Conservation (phyloP, 371 early-diverging fungal species). For the Chytridium lagenaria region DNA sequence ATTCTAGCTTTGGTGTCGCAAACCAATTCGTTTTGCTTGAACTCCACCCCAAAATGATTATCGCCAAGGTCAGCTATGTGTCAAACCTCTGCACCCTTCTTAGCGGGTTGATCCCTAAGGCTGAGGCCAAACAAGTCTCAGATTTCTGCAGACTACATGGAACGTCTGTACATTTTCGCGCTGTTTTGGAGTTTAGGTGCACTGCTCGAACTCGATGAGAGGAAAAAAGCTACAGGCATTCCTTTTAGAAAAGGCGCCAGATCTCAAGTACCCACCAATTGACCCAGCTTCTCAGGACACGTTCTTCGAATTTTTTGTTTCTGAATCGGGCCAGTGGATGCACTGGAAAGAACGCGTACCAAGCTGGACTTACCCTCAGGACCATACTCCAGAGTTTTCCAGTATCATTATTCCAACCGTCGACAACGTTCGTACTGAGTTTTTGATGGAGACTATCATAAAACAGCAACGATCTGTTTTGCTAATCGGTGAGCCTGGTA, state of each 20-base stretch:
- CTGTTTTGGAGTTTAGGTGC: conserved; percentile 64
- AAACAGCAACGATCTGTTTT: conserved; percentile 62
- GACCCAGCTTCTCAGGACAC: conserved; percentile 60
- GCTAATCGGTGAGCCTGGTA: conserved; percentile 70
- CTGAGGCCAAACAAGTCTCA: conserved; percentile 58
- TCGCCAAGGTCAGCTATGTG: conserved; percentile 58
- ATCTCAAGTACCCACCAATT: conserved; percentile 60
- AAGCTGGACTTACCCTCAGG: conserved; percentile 62
- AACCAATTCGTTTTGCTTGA: conserved; percentile 53
- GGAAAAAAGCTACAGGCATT: conserved; percentile 63
- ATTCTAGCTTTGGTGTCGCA: conserved; percentile 51
- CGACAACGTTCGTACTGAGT: conserved; percentile 68
- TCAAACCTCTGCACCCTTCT: conserved; percentile 58
- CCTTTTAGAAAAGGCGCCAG: conserved; percentile 52
- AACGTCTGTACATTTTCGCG: conserved; percentile 61
- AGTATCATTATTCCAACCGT: conserved; percentile 69
- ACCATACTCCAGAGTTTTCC: conserved; percentile 63
- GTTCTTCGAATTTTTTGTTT: conserved; percentile 65
- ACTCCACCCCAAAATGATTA: conserved; percentile 65
- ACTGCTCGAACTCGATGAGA: conserved; percentile 66
- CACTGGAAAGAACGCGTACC: conserved; percentile 66
- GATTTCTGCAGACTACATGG: conserved; percentile 55
- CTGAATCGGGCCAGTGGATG: conserved; percentile 63
- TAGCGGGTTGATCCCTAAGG: conserved; percentile 61
- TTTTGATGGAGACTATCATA: conserved; percentile 60